A percentile compares a stretch with the other conserved stretches of the same genome.
Evolutionary conservation across 139 green algal species (phyloP).

Genomic region (Asterochloris erici): DNA sequence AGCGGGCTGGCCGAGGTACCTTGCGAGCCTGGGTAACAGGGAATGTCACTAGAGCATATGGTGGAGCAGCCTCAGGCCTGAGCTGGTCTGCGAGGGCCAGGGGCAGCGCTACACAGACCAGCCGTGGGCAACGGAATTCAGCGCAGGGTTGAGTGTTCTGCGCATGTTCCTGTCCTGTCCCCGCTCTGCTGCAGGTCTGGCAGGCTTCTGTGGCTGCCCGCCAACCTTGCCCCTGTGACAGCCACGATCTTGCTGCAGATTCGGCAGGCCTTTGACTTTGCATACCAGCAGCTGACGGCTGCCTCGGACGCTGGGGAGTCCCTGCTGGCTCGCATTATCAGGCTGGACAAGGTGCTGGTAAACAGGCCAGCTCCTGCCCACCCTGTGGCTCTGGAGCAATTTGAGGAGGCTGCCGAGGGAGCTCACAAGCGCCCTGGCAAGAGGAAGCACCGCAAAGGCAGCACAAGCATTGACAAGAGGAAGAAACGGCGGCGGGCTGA

Average conservation of each 20-base stretch:
- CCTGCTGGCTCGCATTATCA: slow-evolving; percentile 57
- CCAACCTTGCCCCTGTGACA: not conserved
- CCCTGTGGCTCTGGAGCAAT: not conserved
- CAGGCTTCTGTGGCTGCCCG: too few relatives aligned
- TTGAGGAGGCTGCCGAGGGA: not conserved
- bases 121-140: too few relatives aligned
- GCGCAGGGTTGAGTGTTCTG: too few relatives aligned
- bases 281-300: slow-evolving; percentile 45
- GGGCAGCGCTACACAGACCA: too few relatives aligned
- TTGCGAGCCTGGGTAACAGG: too few relatives aligned
- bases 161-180: too few relatives aligned
- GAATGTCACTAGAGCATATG: too few relatives aligned
- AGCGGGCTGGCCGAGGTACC: too few relatives aligned
- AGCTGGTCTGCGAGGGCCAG: too few relatives aligned
- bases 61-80: too few relatives aligned
- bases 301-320: slow-evolving; percentile 28
- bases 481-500: not conserved
- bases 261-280: slow-evolving; percentile 54
- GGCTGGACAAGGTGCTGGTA: slow-evolving; percentile 46
- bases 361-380: slow-evolving; percentile 17
- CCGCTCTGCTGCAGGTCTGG: too few relatives aligned
- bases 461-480: not conserved
- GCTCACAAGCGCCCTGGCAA: not conserved
- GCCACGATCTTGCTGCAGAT: slow-evolving; percentile 25
- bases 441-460: not conserved